Percentiles rank a stretch among this genome's conserved stretches.
phyloP scores from a whole-genome alignment of 2,329 filamentous ascomycete species.

The Emericellopsis cladophorae region DNA sequence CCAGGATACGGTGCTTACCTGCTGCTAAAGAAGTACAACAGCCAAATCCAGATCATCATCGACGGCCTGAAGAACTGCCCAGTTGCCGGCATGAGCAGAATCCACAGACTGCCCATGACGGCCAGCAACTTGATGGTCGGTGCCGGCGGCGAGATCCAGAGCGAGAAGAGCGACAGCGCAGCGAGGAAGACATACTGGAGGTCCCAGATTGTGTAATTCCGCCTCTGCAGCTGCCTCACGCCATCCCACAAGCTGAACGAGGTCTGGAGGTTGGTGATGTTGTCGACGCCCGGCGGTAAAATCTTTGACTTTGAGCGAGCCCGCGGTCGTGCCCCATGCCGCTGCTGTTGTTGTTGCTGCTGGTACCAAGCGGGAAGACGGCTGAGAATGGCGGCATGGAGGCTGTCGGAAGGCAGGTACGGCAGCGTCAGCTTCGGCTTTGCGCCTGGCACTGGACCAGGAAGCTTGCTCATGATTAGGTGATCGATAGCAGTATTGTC shows the following conservation, averaged over 20 bases:
- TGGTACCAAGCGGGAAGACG: constrained; percentile 26
- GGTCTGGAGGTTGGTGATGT: constrained; percentile 64
- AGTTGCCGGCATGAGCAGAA: constrained; percentile 71
- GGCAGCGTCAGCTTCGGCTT: constrained; percentile 24
- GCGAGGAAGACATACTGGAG: constrained; percentile 70
- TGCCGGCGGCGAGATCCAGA: constrained; percentile 72
- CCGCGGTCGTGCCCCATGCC: constrained; percentile 18
- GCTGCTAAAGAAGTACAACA: constrained; percentile 85
- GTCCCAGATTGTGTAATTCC: constrained; percentile 74
- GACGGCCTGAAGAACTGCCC: constrained; percentile 87
- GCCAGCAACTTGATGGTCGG: constrained; percentile 66
- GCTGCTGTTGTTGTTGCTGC: background rate
- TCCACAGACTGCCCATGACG: constrained; percentile 51
- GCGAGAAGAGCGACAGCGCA: constrained; percentile 66
- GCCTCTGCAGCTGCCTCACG: constrained; percentile 59
- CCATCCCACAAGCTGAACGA: constrained; percentile 75
- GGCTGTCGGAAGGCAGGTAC: constrained; percentile 23
- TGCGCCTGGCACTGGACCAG: constrained; percentile 18
- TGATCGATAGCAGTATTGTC: background rate
- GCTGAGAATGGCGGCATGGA: constrained; percentile 28
- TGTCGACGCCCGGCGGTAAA: constrained; percentile 23
- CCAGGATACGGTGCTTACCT: constrained; percentile 46
- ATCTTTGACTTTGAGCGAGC: constrained; percentile 22
- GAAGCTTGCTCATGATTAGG: constrained; percentile 24
- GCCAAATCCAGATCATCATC: constrained; percentile 71